Conservation (phyloP, 1,139 yeast genomes). For the Torulaspora globosa region DNA sequence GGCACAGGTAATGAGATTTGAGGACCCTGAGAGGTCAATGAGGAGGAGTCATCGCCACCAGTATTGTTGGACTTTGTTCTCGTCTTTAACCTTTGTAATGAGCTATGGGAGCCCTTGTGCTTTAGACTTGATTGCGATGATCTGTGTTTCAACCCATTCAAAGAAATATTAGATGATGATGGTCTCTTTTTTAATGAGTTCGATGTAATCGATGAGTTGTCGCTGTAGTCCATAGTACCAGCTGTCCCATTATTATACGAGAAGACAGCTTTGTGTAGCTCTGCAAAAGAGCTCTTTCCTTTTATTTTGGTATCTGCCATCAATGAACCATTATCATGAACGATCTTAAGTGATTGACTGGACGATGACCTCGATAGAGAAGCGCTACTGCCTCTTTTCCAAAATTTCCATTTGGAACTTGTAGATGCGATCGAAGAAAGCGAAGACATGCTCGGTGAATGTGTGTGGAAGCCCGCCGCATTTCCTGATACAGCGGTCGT, state of each 20-base stretch:
- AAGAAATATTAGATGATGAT: conserved; percentile 29
- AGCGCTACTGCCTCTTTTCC: conserved; percentile 28
- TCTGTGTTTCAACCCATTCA: conserved; percentile 28
- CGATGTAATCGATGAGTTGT: conserved; percentile 12
- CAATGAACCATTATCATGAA: background rate
- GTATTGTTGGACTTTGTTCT: conserved; percentile 29
- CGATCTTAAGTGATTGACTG: conserved; percentile 11
- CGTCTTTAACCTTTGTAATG: conserved; percentile 31
- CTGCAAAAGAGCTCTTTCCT: conserved; percentile 26
- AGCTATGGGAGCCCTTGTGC: conserved; percentile 34
- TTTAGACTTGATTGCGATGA: conserved; percentile 30
- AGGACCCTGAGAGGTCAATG: conserved; percentile 18
- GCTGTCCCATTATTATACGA: conserved; percentile 9
- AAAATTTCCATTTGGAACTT: conserved; percentile 36
- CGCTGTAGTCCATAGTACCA: conserved; percentile 7
- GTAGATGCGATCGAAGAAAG: conserved; percentile 19
- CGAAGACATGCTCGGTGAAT: conserved; percentile 21
- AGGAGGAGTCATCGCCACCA: conserved; percentile 16
- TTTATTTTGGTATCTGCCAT: conserved; percentile 16
- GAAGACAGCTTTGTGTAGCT: conserved; percentile 27
- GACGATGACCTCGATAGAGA: conserved; percentile 20
- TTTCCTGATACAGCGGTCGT: conserved; percentile 4
- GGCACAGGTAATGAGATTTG: conserved; percentile 57
- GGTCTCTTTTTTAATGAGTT: conserved; percentile 26
- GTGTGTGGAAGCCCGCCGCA: conserved; percentile 10